These are phyloP conservation scores for Penicillium griseofulvum DNA, from an alignment of 2,329 filamentous ascomycete genomes.

Conservation along the genomic window DNA sequence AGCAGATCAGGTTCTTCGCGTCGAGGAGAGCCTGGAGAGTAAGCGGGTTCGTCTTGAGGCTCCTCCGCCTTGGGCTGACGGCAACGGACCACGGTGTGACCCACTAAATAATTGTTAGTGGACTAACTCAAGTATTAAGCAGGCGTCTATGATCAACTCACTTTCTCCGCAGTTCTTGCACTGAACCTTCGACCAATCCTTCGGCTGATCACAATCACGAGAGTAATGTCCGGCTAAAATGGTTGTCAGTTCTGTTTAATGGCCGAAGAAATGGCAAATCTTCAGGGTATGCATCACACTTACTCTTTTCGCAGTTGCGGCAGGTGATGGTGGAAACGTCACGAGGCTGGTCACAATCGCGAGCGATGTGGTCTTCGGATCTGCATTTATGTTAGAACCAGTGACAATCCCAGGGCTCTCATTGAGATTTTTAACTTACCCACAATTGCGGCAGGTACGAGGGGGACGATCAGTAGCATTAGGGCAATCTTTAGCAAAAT, in stretches of 20 bases:
- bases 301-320: slow-evolving; percentile 47
- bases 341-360: slow-evolving; percentile 45
- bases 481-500: slow-evolving; percentile 49
- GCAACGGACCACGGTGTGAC: slow-evolving; percentile 45
- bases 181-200: slow-evolving; percentile 45
- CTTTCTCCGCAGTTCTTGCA: slow-evolving; percentile 47
- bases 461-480: slow-evolving; percentile 29
- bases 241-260: slow-evolving; percentile 9
- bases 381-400: slow-evolving; percentile 21
- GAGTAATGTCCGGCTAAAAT: slow-evolving; percentile 41
- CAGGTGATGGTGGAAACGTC: slow-evolving; percentile 42
- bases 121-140: neutral
- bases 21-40: neutral
- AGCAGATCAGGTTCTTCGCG: neutral
- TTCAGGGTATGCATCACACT: slow-evolving; percentile 1
- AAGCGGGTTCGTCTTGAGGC: neutral
- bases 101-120: slow-evolving; percentile 34
- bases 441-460: slow-evolving; percentile 47
- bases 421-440: slow-evolving; percentile 28
- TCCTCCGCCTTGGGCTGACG: slow-evolving; percentile 23
- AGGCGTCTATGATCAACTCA: slow-evolving; percentile 22
- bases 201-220: slow-evolving; percentile 45
- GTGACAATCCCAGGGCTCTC: neutral
- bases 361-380: slow-evolving; percentile 44
- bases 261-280: too few relatives aligned